Base-by-base conservation (phyloP, 352 stramenopile species). In the Pythium grandisporangium region DNA sequence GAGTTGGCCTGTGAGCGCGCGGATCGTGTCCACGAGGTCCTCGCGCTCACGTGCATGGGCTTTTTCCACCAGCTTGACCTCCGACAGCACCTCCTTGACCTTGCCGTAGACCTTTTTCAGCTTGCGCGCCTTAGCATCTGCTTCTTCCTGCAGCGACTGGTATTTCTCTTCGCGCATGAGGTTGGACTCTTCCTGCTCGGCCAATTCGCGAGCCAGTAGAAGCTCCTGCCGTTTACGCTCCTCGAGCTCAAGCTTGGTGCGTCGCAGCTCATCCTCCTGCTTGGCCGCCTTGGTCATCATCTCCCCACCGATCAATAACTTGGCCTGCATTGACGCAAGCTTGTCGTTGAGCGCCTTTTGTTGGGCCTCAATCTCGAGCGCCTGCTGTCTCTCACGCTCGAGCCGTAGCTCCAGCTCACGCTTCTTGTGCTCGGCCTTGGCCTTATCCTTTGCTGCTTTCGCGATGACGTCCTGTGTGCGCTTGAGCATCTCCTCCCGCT, bases 121-220 rank as follows among this genome's bases (percentile, higher is more conserved):
- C 57, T 99, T 98, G 8, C 89, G 90, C 0, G 93, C 96, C 58
- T 98, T 98, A 2, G 79, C 88, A 35, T 97, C 80, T 5, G 95
- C 90, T 53, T 98, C 91, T 52, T 98, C 93, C 39, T 97, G 70
- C 11, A 96, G 45, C 3, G 78, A 84, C 46, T 84, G 69, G 51
- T 88, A 89, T 52, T 91, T 78, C 38, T 98, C 91, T 52, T 98
- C 85, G 6, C 95, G 68, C 61, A 96, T 80, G 12, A 98, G 49
- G 37, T 96, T 97, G 30, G 69, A 75, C 48, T 98, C 95, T 39
- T 98, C 95, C 38, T 95, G 72, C 39, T 97, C 93, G 0, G 86
- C 88, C 34, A 98, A 65, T 45, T 97, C 86, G 16, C 90, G 78
- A 3, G 84, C 89, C n/a, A 98, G 62, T 29, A 63, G 42, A 8